Evolutionary conservation across 495 filamentous ascomycete species (phyloP), one percentile per base, ranked within the genome.

Genomic region (Penicillium ochrochloron): DNA sequence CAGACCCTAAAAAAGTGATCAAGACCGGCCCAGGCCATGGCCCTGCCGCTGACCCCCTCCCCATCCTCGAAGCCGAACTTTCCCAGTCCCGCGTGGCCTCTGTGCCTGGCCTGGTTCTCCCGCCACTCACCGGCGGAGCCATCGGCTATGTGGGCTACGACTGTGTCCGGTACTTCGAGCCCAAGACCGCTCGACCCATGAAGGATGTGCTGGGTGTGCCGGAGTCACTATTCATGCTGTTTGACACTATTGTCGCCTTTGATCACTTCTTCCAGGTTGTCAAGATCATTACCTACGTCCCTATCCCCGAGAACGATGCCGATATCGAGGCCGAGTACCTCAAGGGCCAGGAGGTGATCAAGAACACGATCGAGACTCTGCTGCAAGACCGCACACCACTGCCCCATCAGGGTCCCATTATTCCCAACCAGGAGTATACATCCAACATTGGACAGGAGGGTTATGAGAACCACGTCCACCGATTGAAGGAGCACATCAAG

Each of bases 131-230:
- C 1, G 96, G 93, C 53, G 95, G 96, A 37, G 95, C 94, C 3
- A 90, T 99, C 70, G 95, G 95, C 61, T 99, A 98, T 73, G 91
- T 99, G 6, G 92, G 93, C 42, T 99, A 98, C 74, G 95, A 99
- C 75, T 99, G 95, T 76, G 90, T 99, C 64, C 88, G 88, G 73
- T 99, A 99, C 77, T 99, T 99, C 66, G 95, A 99, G 80, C 95
- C 95, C 34, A 93, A 90, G 81, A 97, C 95, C 1, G 88, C 86
- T 19, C 86, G 94, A 46, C 85, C 89, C 4, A 87, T 97, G 81
- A 91, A 94, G 76, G 95, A 99, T 78, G 81, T 94, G 3, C 83
- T 98, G 19, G 79, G 89, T 48, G 90, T 97, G 21, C 95, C 95
- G 2, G 95, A 99, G 79, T 92, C 91, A 15, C 80, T 99, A 2